These are phyloP conservation scores for Carex kokanica DNA, from an alignment of 176 grass and related monocot species.

Conservation along the genomic window DNA sequence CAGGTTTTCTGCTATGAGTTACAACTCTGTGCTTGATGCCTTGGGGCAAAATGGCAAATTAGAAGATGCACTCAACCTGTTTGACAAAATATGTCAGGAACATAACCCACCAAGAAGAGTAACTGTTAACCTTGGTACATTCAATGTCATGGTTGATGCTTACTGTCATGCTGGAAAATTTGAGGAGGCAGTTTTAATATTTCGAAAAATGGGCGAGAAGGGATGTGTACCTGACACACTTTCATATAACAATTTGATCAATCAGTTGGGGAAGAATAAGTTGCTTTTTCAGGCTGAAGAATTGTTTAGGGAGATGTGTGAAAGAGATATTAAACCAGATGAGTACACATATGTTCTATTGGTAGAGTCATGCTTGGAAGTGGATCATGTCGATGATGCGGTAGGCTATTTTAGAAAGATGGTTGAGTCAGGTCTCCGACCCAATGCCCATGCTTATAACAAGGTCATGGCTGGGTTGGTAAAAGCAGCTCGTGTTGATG, in stretches of 20 bases:
- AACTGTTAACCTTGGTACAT: constrained; percentile 60
- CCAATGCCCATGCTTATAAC: constrained; percentile 66
- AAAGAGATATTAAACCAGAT: constrained; percentile 54
- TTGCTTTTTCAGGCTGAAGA: constrained; percentile 51
- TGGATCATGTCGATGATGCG: constrained; percentile 56
- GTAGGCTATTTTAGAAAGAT: constrained; percentile 70
- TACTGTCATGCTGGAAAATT: constrained; percentile 51
- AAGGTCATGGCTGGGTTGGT: constrained; percentile 62
- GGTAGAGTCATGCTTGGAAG: constrained; percentile 60
- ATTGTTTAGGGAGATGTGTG: constrained; percentile 54
- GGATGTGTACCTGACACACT: constrained; percentile 54
- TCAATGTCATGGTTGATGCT: constrained; percentile 77
- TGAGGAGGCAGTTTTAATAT: constrained; percentile 56
- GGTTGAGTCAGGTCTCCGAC: constrained; percentile 55
- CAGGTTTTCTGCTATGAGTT: constrained; percentile 56
- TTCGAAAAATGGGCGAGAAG: constrained; percentile 59
- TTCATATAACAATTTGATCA: constrained; percentile 78
- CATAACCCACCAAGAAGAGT: constrained; percentile 61
- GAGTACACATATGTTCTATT: constrained; percentile 67
- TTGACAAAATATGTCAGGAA: constrained; percentile 63
- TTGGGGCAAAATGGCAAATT: constrained; percentile 58
- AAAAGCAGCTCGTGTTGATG: constrained; percentile 47
- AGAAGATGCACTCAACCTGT: constrained; percentile 53
- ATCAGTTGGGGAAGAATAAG: constrained; percentile 69
- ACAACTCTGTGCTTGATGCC: constrained; percentile 67